Base-by-base conservation (phyloP, 345 rosid species). In the Physaria fendleri region DNA sequence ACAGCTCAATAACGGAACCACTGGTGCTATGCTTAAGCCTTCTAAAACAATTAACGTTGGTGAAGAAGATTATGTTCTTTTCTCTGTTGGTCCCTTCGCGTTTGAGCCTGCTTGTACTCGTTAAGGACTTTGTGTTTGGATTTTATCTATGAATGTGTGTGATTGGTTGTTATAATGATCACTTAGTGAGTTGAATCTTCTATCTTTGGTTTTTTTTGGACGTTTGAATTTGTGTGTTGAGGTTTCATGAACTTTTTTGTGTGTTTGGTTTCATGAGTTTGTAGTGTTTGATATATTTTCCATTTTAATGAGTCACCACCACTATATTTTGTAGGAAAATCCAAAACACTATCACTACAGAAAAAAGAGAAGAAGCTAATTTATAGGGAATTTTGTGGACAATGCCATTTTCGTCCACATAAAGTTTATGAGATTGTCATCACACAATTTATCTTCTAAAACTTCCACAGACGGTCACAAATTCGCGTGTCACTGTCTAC, bases 51-150 rank as follows among this genome's bases (percentile, higher is more conserved):
- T 57, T 24, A 33, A 45, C 8, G 25, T 55, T 4, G 51, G 64
- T 14, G 84, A 81, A 32, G 68, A 39, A 5, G 77, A 79, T 1
- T 83, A 50, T 38, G 73, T 60, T 30, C 82, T 90, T 39, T 87
- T 43, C 81, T 38, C 67, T 5, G 90, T 78, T 30, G 95, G 95
- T 0, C 97, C 95, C 7, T 76, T 87, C 8, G 95, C 90, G n/a
- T 90, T 80, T 65, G 93, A 83, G 56, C 85, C 95, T 27, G 67
- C 64, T 14, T 90, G 95, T 59, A 68, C 62, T 3, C 75, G 16
- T 69, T 83, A 57, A 72, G 17, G 48, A 40, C 48, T 40, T 40
- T 2, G 0, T 13, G 17, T 39, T 16, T 56, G 48, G 49, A 38
- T 38, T n/a, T 24, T 10, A 25, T 56, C 16, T 25, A 5, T 25